A percentile compares a stretch with the other conserved stretches of the same genome.
Evolutionary conservation across 202 grass and related monocot species (phyloP).

Genomic region (Panicum hallii): DNA sequence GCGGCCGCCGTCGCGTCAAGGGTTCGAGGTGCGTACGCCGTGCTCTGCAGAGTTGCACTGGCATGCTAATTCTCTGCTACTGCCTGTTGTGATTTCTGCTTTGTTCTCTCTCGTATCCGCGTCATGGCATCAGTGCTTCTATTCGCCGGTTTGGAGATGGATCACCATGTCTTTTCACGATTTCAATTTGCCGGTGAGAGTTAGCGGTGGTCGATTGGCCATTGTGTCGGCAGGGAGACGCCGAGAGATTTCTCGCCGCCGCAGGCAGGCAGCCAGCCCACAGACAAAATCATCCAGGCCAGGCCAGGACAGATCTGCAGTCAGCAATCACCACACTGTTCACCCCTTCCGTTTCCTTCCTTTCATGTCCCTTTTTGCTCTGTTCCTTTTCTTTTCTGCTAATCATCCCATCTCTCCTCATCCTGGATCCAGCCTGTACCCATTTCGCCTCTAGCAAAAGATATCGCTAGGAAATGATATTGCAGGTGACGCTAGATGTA

Average conservation of each 20-base stretch:
- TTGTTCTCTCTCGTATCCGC: neutral
- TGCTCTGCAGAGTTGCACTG: neutral
- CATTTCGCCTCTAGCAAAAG: neutral
- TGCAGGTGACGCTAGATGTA: neutral
- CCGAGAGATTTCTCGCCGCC: constrained; percentile 15
- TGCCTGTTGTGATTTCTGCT: neutral
- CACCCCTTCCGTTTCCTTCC: neutral
- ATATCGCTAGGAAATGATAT: neutral
- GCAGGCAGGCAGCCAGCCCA: neutral
- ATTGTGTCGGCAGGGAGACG: constrained; percentile 14
- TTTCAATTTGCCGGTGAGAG: neutral
- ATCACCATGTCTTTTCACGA: neutral
- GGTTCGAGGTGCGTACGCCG: constrained; percentile 43
- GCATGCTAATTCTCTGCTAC: neutral
- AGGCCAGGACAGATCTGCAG: constrained; percentile 47
- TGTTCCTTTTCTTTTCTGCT: neutral
- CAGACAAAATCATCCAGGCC: constrained; percentile 1
- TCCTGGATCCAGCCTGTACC: constrained; percentile 51
- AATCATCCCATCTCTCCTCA: neutral
- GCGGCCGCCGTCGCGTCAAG: constrained; percentile 21
- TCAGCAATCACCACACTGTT: constrained; percentile 15
- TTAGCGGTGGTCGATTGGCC: neutral
- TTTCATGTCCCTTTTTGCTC: neutral
- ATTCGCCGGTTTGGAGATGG: neutral
- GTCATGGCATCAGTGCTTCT: neutral